Evolutionary conservation across 768 basidiomycete genomes (phyloP), one percentile per base, ranked within the genome.

Genomic region (Auriculariales sp.): DNA sequence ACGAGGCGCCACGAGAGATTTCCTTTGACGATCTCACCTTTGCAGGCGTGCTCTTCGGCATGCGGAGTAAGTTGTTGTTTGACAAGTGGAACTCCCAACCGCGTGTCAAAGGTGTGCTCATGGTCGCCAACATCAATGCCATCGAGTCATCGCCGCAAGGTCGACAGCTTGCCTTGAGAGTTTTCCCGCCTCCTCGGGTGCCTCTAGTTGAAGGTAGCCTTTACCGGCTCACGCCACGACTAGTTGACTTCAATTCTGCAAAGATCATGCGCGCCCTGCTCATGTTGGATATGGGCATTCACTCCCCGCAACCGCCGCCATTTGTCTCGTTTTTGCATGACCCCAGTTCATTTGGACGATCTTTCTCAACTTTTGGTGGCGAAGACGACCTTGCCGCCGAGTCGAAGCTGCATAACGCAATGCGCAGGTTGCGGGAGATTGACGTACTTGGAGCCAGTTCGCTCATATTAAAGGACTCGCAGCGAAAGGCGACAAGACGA

Each of bases 181-280:
- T 44, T 12, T 44, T 24, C 15, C 39, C 39, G 5, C 27, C 19
- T 19, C 12, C 12, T 10, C 9, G 44, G 10, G 19, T 44, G 27
- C 28, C 6, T 12, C 46, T 45, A 6, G 24, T 31, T 31, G 59
- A 60, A 49, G 64, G 55, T 7, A 49, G 49, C 9, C 55, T 58
- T 7, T 76, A 71, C 52, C 68, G 73, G 3, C 65, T 75, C 10
- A 73, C 72, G 0, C 68, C 70, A 3, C 71, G 73, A 24, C 59
- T 73, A n/a, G 68, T 75, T 14, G 73, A 76, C 53, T 75, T 74
- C 55, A 76, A 74, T 48, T 68, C 69, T n/a, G 66, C 65, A 7
- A 73, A 74, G 54, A 52, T 68, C 44, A 57, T 75, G 24, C 64
- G 69, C 3, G 66, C 68, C 12, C 60, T 76, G 6, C 65, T 76